Base-by-base conservation (phyloP, 2,329 filamentous ascomycete species). In the Penicillium polonicum region DNA sequence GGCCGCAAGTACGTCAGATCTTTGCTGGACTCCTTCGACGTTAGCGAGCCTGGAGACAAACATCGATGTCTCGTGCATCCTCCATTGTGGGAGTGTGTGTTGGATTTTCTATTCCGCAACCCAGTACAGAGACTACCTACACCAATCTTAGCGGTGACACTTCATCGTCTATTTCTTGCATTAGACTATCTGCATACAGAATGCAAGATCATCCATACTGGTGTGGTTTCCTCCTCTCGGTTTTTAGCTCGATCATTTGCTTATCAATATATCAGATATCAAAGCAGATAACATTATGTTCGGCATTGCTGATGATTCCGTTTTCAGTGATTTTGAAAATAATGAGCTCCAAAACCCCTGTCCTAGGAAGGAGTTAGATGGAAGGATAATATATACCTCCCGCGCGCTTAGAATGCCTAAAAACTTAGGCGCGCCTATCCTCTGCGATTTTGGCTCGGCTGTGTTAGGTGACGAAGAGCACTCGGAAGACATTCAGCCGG, bases 361-460 rank as follows among this genome's bases (percentile, higher is more conserved):
- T 19, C 76, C 79, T 0, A 69, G 79, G 13, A 83, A 83, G 52
- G 60, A 74, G 9, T 3, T 77, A 4, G 73, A 74, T 10, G 76
- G 69, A 19, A 72, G 76, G 62, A 68, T 6, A 10, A 77, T 82
- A 5, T 82, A 82, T 55, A 19, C 66, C 0, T 82, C 78, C 5
- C 76, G 73, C 4, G 64, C 73, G 21, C 70, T 82, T 5, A 53
- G 61, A 57, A 66, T 73, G 50, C 74, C 75, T 0, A 43, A 25
- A 10, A n/a, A 5, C 4, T 54, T 59, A 29, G 75, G 76, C 1
- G 66, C 62, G 0, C 74, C 75, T 0, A 70, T 81, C 1, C 69
- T 83, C 7, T 81, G 80, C 57, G 81, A 84, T 60, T 80, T 84
- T 60, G 80, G 80, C 13, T 78, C 79, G 0, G 80, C 79, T 9